These are phyloP conservation scores for Amanita inopinata DNA, from an alignment of 768 basidiomycete species.

Conservation along the genomic window DNA sequence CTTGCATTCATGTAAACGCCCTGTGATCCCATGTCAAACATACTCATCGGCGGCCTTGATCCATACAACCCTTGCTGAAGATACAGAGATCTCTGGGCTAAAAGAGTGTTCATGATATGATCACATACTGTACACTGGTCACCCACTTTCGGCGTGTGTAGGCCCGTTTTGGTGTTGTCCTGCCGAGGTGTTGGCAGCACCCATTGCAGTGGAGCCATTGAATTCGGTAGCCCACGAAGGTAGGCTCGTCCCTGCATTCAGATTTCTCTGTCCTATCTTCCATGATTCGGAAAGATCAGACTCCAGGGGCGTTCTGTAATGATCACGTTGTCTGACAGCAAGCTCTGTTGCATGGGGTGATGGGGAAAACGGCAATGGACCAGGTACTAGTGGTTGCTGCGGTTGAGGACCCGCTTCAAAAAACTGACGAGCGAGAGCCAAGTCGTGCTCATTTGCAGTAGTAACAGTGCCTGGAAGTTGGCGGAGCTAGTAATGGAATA, in stretches of 20 bases:
- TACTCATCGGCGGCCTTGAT: background rate
- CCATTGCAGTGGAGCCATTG: background rate
- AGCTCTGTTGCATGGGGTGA: constrained; percentile 13
- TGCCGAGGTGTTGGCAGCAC: constrained; percentile 15
- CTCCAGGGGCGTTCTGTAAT: constrained; percentile 17
- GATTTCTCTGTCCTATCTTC: constrained; percentile 37
- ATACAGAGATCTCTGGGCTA: constrained; percentile 1
- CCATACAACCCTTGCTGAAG: background rate
- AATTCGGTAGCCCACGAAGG: constrained; percentile 56
- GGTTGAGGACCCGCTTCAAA: constrained; percentile 41
- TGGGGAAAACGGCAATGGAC: constrained; percentile 14
- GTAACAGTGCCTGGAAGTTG: constrained; percentile 57
- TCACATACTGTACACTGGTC: constrained; percentile 16
- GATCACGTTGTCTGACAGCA: background rate
- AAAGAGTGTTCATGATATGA: constrained; percentile 5
- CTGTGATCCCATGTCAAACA: constrained; percentile 4
- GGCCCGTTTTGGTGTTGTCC: constrained; percentile 25
- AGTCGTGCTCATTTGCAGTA: constrained; percentile 52
- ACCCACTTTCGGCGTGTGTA: constrained; percentile 30
- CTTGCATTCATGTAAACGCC: background rate
- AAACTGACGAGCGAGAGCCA: constrained; percentile 71
- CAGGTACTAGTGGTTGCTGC: background rate
- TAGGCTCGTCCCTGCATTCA: constrained; percentile 21
- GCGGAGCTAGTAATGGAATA: constrained; percentile 42
- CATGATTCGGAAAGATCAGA: constrained; percentile 42